Percentiles rank a stretch among this genome's conserved stretches.
These are phyloP conservation scores for Fomitopsis betulina DNA, from an alignment of 1,284 basidiomycete species.

Conservation along the genomic window DNA sequence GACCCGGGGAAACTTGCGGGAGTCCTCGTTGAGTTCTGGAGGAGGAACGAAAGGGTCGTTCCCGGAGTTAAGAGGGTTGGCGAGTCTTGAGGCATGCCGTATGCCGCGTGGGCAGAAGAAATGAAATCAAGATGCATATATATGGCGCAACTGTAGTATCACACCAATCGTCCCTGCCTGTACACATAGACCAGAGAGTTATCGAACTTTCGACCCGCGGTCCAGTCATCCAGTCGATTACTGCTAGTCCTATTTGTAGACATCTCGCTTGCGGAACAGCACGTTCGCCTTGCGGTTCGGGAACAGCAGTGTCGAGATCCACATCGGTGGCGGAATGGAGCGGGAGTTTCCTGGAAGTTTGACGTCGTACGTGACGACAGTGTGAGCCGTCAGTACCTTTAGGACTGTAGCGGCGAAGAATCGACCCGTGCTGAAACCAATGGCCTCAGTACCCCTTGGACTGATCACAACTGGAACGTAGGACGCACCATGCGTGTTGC, in stretches of 20 bases:
- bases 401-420: constrained; percentile 43
- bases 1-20: constrained; percentile 78
- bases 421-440: constrained; percentile 32
- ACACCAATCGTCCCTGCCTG: too few relatives aligned
- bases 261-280: not conserved
- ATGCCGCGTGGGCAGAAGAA: too few relatives aligned
- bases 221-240: too few relatives aligned
- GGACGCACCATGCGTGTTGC: constrained; percentile 25
- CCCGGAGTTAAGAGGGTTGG: constrained; percentile 81
- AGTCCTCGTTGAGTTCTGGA: constrained; percentile 87
- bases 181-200: too few relatives aligned
- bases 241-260: too few relatives aligned
- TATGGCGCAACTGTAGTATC: too few relatives aligned
- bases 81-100: constrained; percentile 31
- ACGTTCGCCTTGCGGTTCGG: not conserved
- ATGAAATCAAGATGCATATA: too few relatives aligned
- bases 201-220: too few relatives aligned
- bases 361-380: constrained; percentile 42
- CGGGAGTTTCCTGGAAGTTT: constrained; percentile 26
- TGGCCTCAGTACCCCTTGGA: not conserved
- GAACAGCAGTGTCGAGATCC: not conserved
- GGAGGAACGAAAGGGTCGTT: constrained; percentile 76
- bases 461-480: too few relatives aligned
- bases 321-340: constrained; percentile 13
- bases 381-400: constrained; percentile 39